Percentiles rank a stretch among this genome's conserved stretches.
Evolutionary conservation across 139 green algal species (phyloP).

Genomic region (Micromonas pusilla): DNA sequence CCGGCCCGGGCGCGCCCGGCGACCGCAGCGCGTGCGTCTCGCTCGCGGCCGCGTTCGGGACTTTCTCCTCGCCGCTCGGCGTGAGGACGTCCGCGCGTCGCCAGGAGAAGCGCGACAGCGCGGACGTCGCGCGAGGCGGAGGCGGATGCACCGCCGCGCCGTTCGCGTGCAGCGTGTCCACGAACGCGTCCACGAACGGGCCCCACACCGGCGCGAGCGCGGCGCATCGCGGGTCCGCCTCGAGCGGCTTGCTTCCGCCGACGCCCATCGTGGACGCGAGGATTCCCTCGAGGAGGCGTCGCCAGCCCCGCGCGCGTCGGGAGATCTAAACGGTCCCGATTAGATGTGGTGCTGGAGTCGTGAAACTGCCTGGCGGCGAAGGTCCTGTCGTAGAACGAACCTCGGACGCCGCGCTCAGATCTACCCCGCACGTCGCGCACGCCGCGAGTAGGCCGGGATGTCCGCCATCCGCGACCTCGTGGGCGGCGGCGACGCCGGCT

Average conservation of each 20-base stretch:
- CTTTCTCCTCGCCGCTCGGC: neutral
- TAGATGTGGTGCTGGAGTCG: too few species aligned
- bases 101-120: neutral
- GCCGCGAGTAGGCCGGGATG: too few species aligned
- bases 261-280: neutral
- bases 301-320: too few species aligned
- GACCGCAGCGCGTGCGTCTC: neutral
- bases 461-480: too few species aligned
- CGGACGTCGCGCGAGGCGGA: neutral
- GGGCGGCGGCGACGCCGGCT: neutral
- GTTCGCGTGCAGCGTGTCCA: conserved; percentile 17
- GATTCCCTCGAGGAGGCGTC: too few species aligned
- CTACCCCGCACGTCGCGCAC: too few species aligned
- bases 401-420: too few species aligned
- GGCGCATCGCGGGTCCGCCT: neutral
- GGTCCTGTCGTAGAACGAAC: too few species aligned
- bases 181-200: conserved; percentile 14
- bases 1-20: neutral
- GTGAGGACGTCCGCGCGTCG: neutral
- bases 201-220: conserved; percentile 2
- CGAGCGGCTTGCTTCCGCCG: neutral
- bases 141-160: neutral
- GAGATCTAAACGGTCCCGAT: too few species aligned
- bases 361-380: too few species aligned
- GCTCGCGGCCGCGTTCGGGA: neutral